Evolutionary conservation across 148 eudicot genomes (phyloP).

Genomic region (Rhododendron ovatum): DNA sequence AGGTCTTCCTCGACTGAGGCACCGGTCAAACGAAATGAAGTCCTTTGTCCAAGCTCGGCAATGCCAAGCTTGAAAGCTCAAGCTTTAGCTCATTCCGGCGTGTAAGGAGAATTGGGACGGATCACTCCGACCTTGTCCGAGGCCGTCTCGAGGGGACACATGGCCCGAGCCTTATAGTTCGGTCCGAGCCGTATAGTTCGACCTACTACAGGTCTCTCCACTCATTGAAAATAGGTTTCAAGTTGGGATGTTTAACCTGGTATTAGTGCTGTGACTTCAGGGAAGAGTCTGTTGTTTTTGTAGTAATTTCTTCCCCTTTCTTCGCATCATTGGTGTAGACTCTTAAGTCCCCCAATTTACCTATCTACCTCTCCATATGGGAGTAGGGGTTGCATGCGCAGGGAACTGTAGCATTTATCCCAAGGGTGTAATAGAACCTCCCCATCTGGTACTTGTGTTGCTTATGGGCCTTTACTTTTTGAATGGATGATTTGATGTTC

Average conservation of each 20-base stretch:
- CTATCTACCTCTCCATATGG: neutral
- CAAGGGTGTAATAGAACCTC: neutral
- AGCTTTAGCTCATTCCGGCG: too few species aligned
- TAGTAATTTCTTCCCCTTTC: neutral
- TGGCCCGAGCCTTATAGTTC: too few species aligned
- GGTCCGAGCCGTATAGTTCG: too few species aligned
- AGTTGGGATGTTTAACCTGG: neutral
- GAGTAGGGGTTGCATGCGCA: neutral
- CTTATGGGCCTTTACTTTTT: neutral
- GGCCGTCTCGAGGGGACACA: too few species aligned
- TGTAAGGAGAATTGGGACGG: too few species aligned
- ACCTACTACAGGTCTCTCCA: too few species aligned
- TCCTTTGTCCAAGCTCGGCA: too few species aligned
- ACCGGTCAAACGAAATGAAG: too few species aligned
- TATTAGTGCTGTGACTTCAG: neutral
- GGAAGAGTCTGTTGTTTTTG: neutral
- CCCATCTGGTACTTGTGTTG: neutral
- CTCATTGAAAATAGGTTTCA: neutral
- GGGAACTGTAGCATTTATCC: neutral
- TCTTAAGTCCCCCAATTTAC: neutral
- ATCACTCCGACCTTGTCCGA: too few species aligned
- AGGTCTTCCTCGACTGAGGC: too few species aligned
- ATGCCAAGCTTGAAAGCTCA: too few species aligned
- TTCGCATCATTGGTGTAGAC: neutral
- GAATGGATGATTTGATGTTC: neutral